phyloP scores from a whole-genome alignment of 257 asterid genomes.

The Przewalskia tangutica region DNA sequence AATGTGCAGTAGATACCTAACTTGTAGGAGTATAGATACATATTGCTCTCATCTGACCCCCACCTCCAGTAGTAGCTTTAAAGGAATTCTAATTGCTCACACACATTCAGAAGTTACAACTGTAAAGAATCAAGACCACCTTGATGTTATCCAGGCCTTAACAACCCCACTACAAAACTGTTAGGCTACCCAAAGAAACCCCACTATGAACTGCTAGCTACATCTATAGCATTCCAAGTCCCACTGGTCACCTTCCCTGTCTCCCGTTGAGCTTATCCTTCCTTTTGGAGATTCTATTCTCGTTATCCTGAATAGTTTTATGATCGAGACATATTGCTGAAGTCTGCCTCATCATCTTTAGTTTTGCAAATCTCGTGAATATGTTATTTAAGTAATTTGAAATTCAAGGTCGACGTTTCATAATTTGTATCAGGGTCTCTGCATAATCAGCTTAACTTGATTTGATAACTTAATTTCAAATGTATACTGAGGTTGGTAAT shows the following conservation, averaged over 20 bases:
- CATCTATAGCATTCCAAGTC: slow-evolving; percentile 3
- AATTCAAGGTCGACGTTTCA: not conserved
- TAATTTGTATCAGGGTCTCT: not conserved
- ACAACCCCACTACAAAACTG: slow-evolving; percentile 1
- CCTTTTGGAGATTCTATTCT: slow-evolving; percentile 1
- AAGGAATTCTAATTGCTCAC: not conserved
- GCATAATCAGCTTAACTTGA: not conserved
- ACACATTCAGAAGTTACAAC: not conserved
- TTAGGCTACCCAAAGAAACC: not conserved
- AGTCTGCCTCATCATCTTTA: not conserved
- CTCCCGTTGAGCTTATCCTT: not conserved
- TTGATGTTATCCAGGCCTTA: slow-evolving; percentile 2
- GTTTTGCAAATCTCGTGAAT: not conserved
- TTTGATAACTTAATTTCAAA: not conserved
- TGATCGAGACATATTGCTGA: not conserved
- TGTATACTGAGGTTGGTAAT: not conserved
- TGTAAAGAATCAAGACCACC: slow-evolving; percentile 3
- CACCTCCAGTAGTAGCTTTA: slow-evolving; percentile 8
- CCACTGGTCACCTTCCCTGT: not conserved
- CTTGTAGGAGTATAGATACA: not conserved
- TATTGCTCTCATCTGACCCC: slow-evolving; percentile 1
- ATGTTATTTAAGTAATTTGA: not conserved
- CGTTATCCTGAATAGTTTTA: not conserved
- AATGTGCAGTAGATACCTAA: not conserved
- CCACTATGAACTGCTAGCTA: slow-evolving; percentile 3